phyloP scores from a whole-genome alignment of 2,329 filamentous ascomycete genomes.

The Pseudogymnoascus sp. region DNA sequence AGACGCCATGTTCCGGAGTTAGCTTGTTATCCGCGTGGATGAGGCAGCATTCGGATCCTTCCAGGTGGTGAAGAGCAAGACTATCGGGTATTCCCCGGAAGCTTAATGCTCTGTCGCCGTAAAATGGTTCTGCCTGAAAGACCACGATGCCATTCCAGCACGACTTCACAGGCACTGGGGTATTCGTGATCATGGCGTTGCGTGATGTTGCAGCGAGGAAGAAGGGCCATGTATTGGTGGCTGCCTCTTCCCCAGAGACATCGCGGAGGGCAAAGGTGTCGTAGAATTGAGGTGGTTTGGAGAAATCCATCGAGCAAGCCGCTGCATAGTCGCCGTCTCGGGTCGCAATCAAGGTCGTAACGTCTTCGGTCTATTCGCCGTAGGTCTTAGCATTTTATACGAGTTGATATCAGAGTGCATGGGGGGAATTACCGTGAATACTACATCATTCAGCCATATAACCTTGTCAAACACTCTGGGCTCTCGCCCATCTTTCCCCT shows the following conservation, averaged over 20 bases:
- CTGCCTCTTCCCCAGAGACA: constrained; percentile 39
- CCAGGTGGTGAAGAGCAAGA: constrained; percentile 54
- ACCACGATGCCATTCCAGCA: constrained; percentile 51
- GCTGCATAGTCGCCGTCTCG: constrained; percentile 51
- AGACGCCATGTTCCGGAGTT: constrained; percentile 43
- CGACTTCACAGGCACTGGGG: constrained; percentile 42
- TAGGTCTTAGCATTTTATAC: not conserved
- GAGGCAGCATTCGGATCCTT: constrained; percentile 73
- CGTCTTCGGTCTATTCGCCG: constrained; percentile 42
- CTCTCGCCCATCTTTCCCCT: constrained; percentile 37
- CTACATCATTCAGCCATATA: constrained; percentile 55
- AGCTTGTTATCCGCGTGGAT: constrained; percentile 56
- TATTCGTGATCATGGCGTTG: constrained; percentile 42
- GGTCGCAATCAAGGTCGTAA: constrained; percentile 47
- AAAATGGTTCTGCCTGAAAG: constrained; percentile 49
- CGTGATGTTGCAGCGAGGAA: constrained; percentile 44
- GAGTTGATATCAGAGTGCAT: not conserved
- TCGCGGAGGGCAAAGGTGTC: constrained; percentile 57
- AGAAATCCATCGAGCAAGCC: constrained; percentile 54
- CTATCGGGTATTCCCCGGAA: constrained; percentile 58
- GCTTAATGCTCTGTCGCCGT: constrained; percentile 33
- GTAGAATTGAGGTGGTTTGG: constrained; percentile 45
- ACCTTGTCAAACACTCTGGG: constrained; percentile 41
- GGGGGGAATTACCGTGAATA: constrained; percentile 43
- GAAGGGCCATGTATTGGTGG: constrained; percentile 51